phyloP scores from a whole-genome alignment of 768 basidiomycete species.

The Calocybe gangraenosa region DNA sequence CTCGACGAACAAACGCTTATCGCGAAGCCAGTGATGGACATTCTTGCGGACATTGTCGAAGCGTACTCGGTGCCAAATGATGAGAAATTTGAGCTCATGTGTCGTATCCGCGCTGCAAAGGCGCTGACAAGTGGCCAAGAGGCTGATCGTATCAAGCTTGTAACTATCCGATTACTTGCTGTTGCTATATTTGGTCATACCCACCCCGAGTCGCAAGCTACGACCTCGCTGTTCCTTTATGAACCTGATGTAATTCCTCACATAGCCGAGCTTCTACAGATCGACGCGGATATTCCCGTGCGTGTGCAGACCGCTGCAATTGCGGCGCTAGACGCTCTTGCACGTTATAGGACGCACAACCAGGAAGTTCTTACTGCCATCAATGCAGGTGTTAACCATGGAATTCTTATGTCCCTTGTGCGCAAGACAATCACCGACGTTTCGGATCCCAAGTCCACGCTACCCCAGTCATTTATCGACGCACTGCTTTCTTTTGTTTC shows the following conservation, averaged over 20 bases:
- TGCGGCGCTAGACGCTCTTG: constrained; percentile 86
- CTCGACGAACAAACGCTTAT: constrained; percentile 59
- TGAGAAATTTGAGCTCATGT: constrained; percentile 86
- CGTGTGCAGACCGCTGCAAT: constrained; percentile 81
- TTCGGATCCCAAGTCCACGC: constrained; percentile 54
- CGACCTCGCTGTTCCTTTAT: constrained; percentile 83
- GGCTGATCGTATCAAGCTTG: constrained; percentile 71
- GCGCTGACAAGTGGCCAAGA: constrained; percentile 57
- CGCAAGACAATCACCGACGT: constrained; percentile 78
- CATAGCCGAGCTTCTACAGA: constrained; percentile 84
- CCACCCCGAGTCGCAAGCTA: constrained; percentile 72
- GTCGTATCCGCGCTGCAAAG: constrained; percentile 78
- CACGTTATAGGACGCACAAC: constrained; percentile 76
- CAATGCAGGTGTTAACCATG: constrained; percentile 95
- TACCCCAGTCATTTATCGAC: constrained; percentile 77
- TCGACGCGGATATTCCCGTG: constrained; percentile 67
- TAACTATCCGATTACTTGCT: constrained; percentile 77
- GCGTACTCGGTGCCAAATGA: constrained; percentile 66
- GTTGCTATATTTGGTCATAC: constrained; percentile 92
- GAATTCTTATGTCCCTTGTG: constrained; percentile 85
- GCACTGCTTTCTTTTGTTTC: constrained; percentile 84
- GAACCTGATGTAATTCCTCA: constrained; percentile 91
- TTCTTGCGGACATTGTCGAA: constrained; percentile 72
- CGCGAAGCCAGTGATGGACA: constrained; percentile 64
- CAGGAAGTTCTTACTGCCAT: constrained; percentile 87